Evolutionary conservation across 306 rosid genomes (phyloP).

Genomic region (Carpinus viminea): DNA sequence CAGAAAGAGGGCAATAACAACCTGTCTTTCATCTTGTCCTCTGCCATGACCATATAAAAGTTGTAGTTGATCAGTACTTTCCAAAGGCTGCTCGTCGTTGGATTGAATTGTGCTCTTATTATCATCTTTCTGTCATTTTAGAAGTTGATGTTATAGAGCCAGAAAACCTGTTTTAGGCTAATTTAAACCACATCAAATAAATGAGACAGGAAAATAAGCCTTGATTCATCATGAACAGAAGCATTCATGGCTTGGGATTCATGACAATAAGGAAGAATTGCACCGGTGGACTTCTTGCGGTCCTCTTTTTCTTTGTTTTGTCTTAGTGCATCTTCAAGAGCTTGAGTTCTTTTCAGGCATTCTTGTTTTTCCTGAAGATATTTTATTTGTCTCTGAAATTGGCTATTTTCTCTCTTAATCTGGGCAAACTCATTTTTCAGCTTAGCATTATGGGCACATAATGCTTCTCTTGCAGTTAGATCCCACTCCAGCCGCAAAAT

Average conservation of each 20-base stretch:
- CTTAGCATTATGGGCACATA: constrained; percentile 31
- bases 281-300: constrained; percentile 24
- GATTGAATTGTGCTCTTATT: constrained; percentile 5
- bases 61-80: neutral
- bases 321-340: constrained; percentile 48
- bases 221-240: constrained; percentile 30
- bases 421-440: constrained; percentile 41
- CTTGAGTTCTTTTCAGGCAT: constrained; percentile 35
- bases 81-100: neutral
- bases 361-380: constrained; percentile 43
- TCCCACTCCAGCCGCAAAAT: constrained; percentile 47
- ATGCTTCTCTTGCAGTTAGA: constrained; percentile 36
- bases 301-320: constrained; percentile 48
- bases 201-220: neutral
- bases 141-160: constrained; percentile 13
- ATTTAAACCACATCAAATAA: constrained; percentile 1
- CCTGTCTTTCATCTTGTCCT: constrained; percentile 11
- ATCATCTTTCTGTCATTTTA: constrained; percentile 16
- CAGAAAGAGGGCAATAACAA: neutral
- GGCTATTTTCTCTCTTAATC: constrained; percentile 30
- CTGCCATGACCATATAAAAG: neutral
- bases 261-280: constrained; percentile 2
- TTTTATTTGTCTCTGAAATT: too few species aligned
- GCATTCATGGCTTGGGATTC: constrained; percentile 6
- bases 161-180: neutral